phyloP scores from a whole-genome alignment of 78 protist genomes.

The Dictyostelium intermedium region DNA sequence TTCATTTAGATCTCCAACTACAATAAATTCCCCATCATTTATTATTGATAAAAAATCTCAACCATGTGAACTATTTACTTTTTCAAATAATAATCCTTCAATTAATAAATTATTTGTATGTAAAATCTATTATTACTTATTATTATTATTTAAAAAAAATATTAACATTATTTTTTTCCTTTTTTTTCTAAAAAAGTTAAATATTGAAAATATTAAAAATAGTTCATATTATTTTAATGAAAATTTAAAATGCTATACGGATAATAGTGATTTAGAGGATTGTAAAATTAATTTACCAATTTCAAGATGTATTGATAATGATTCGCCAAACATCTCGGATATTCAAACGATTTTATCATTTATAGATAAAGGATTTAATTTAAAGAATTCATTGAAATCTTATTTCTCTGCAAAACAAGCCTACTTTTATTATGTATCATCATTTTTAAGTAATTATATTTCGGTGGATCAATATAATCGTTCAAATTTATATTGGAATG shows the following conservation, averaged over 20 bases:
- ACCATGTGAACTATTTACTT: not conserved
- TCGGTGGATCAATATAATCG: not conserved
- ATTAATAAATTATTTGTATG: not conserved
- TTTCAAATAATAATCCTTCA: not conserved
- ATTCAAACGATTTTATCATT: not conserved
- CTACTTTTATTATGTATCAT: not conserved
- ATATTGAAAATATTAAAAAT: not conserved
- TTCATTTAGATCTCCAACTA: not conserved
- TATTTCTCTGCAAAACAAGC: not conserved
- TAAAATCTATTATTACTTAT: not conserved
- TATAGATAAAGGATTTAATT: not conserved
- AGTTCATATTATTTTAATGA: not conserved
- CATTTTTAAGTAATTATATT: not conserved
- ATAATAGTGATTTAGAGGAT: not conserved
- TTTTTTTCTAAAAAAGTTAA: not conserved
- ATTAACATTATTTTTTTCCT: not conserved
- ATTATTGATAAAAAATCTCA: not conserved
- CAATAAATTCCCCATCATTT: not conserved
- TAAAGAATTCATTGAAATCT: not conserved
- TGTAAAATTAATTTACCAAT: constrained; percentile 6
- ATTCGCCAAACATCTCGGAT: not conserved
- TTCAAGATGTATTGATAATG: constrained; percentile 25
- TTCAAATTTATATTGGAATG: not conserved
- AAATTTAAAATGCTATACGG: not conserved
- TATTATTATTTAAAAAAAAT: not conserved